Percentiles rank a stretch among this genome's conserved stretches.
phyloP scores from a whole-genome alignment of 345 rosid genomes.

The Salix suchowensis region DNA sequence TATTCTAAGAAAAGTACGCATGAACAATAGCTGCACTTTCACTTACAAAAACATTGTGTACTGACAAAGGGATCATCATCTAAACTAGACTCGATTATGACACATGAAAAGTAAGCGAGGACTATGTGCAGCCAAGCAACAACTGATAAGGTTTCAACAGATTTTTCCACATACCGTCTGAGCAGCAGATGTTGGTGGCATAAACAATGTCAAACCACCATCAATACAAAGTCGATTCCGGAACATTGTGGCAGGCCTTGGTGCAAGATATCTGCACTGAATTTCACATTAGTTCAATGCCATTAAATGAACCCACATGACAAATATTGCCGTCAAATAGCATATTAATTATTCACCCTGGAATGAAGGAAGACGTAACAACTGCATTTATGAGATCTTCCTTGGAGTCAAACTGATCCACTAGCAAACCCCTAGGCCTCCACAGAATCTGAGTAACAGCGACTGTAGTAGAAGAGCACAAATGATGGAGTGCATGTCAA shows the following conservation, averaged over 20 bases:
- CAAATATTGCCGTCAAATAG: background rate
- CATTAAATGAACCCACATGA: background rate
- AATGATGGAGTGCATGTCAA: background rate
- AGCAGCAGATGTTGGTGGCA: slow-evolving; percentile 94
- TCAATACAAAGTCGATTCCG: slow-evolving; percentile 83
- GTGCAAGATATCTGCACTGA: slow-evolving; percentile 80
- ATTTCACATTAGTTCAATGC: slow-evolving; percentile 14
- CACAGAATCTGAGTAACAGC: slow-evolving; percentile 91
- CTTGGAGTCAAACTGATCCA: slow-evolving; percentile 93
- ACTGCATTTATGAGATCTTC: slow-evolving; percentile 87
- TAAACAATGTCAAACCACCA: slow-evolving; percentile 91
- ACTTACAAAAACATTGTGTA: background rate
- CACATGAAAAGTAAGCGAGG: background rate
- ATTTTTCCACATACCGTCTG: slow-evolving; percentile 49
- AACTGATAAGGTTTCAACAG: background rate
- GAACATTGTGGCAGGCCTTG: slow-evolving; percentile 81
- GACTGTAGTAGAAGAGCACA: slow-evolving; percentile 43
- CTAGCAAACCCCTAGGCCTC: slow-evolving; percentile 88
- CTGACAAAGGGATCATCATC: background rate
- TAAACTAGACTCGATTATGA: background rate
- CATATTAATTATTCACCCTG: slow-evolving; percentile 49
- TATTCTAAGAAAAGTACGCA: no score
- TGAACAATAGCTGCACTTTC: background rate
- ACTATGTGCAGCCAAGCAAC: background rate
- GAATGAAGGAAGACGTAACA: slow-evolving; percentile 84